These are phyloP conservation scores for Trichoderma sp. DNA, from an alignment of 2,329 filamentous ascomycete genomes.

Conservation along the genomic window DNA sequence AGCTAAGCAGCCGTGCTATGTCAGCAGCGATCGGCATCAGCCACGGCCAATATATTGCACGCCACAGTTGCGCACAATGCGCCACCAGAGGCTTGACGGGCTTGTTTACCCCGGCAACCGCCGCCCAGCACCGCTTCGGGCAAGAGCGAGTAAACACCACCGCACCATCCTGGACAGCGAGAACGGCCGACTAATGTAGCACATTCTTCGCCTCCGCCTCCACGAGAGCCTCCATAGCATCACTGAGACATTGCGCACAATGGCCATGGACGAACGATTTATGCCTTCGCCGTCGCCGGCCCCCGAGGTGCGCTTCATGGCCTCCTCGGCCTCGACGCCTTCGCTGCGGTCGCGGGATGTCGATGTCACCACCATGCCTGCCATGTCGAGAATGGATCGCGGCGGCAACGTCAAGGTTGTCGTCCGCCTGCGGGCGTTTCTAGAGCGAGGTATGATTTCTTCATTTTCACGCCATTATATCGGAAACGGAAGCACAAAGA, in stretches of 20 bases:
- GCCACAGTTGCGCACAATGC: slow-evolving; percentile 20
- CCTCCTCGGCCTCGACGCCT: slow-evolving; percentile 76
- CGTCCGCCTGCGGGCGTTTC: slow-evolving; percentile 77
- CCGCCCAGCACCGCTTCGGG: background rate
- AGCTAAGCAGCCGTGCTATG: background rate
- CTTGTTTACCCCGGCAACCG: slow-evolving; percentile 26
- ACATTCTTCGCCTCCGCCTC: slow-evolving; percentile 48
- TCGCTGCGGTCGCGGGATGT: slow-evolving; percentile 75
- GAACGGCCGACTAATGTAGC: slow-evolving; percentile 41
- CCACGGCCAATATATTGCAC: slow-evolving; percentile 3
- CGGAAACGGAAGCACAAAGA: background rate
- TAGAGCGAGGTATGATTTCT: slow-evolving; percentile 69
- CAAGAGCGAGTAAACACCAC: slow-evolving; percentile 17
- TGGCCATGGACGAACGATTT: slow-evolving; percentile 50
- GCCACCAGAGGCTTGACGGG: background rate
- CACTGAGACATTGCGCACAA: slow-evolving; percentile 46
- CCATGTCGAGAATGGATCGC: slow-evolving; percentile 59
- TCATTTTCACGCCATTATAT: background rate
- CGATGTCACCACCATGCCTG: slow-evolving; percentile 65
- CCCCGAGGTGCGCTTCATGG: slow-evolving; percentile 44
- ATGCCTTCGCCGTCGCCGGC: slow-evolving; percentile 48
- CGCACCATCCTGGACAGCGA: background rate
- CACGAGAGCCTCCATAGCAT: slow-evolving; percentile 46
- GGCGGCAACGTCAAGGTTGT: slow-evolving; percentile 83
- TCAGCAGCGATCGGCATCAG: background rate